Percentiles rank a stretch among this genome's conserved stretches.
Conservation (phyloP, 768 basidiomycete genomes). For the Arthromyces matolae region DNA sequence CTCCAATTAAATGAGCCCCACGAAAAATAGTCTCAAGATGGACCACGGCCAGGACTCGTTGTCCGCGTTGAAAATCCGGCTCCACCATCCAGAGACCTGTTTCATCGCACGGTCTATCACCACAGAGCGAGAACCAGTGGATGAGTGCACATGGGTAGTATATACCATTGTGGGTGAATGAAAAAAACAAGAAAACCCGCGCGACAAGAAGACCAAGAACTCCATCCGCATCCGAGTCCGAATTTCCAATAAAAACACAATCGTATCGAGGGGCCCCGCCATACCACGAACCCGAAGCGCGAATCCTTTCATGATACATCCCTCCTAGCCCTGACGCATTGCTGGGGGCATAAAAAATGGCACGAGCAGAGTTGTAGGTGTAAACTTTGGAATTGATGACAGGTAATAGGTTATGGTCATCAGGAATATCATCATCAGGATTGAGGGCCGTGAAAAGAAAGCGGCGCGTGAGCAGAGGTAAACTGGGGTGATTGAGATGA, state of each 20-base stretch:
- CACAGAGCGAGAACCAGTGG: too few relatives aligned
- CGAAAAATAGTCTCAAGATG: not conserved
- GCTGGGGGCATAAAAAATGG: slow-evolving; percentile 25
- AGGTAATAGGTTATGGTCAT: slow-evolving; percentile 4
- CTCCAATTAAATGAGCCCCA: too few relatives aligned
- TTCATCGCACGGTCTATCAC: slow-evolving; percentile 16
- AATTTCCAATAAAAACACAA: slow-evolving; percentile 22
- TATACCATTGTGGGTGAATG: too few relatives aligned
- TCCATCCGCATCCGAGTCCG: slow-evolving; percentile 10
- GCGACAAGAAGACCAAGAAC: slow-evolving; percentile 3
- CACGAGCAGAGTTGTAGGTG: too few relatives aligned
- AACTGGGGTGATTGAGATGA: slow-evolving; percentile 15
- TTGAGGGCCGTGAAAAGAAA: slow-evolving; percentile 25
- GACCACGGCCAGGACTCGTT: not conserved
- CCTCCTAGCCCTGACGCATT: slow-evolving; percentile 19
- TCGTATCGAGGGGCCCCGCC: too few relatives aligned
- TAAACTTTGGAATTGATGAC: slow-evolving; percentile 18
- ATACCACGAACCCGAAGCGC: slow-evolving; percentile 23
- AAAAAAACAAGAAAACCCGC: not conserved
- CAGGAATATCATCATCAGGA: slow-evolving; percentile 8
- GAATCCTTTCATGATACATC: slow-evolving; percentile 24
- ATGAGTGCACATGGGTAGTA: too few relatives aligned
- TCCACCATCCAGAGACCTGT: slow-evolving; percentile 27
- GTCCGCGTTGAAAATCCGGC: slow-evolving; percentile 19
- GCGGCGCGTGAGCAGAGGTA: slow-evolving; percentile 18